Base-by-base conservation (phyloP, 2,329 filamentous ascomycete species). In the Epicoccum nigrum region DNA sequence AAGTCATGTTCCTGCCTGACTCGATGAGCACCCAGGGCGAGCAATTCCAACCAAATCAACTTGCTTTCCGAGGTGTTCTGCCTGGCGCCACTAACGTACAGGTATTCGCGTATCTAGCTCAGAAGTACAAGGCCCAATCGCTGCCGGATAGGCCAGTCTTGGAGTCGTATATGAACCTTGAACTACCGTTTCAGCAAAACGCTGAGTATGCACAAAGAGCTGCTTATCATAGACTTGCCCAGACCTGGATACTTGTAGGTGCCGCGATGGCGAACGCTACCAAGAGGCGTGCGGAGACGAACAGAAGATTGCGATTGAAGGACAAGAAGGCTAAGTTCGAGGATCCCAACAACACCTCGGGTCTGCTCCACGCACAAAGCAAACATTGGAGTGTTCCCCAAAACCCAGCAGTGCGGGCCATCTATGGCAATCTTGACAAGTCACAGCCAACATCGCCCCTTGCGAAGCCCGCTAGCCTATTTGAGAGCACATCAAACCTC, bases 241-340 rank as follows among this genome's bases (percentile, higher is more conserved):
- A 85, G 56, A 82, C 82, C 16, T 87, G 83, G 83, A 79, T 77
- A 45, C 77, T 86, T 17, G 68, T 85, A 27, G 80, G 79, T 45
- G 74, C 77, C 47, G 76, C 78, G 20, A 73, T 83, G 45, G 64
- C 78, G 2, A 75, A 79, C 50, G 81, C 83, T 51, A 73, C 84
- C 21, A 72, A 62, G 31, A 67, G 69, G 9, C 67, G 74, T 37
- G 70, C 69, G 53, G 67, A 68, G 47, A 38, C 64, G 43, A 69
- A 74, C 49, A 65, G 64, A 47, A 52, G 50, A 35, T 61, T 68
- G 53, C 55, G 51, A 51, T 45, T 67, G 31, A 64, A 59, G 30
- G 55, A 60, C 27, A 64, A 65, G 23, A 53, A 58, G 23, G 20
- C 43, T n/a, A 33, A 54, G 8, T 57, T 57, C 20, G 49, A 46